Evolutionary conservation across 1,284 basidiomycete species (phyloP), one percentile per base, ranked within the genome.

Genomic region (Papiliotrema terrestris): DNA sequence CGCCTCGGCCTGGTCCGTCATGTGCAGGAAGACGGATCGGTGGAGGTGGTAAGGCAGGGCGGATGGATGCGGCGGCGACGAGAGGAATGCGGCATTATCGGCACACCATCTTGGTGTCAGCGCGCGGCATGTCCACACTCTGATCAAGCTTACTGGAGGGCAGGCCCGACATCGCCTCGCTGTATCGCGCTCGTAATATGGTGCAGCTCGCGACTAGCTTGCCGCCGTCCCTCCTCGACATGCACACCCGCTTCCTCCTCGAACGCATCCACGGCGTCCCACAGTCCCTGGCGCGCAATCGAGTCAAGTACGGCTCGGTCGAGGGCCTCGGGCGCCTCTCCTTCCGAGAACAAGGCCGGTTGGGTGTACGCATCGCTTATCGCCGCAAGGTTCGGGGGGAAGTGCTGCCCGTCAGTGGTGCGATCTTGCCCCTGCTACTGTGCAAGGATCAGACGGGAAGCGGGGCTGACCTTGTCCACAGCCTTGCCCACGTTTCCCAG

Each of bases 1-100:
- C 1, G 91, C 91, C 13, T 68, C 61, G 3, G 54, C 19, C 0
- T 66, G 53, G 20, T 61, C 45, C 80, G 90, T 80, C 2, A 91
- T 78, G 5, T 83, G 84, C 49, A 93, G 83, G 72, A 89, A 93
- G 66, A 89, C 85, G 14, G 89, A 89, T 25, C 90, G 87, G 68
- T 95, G 91, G 19, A 95, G 83, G 69, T 87, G 79, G 73, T 93
- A 96, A 60, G 91, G 88, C 9, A 96, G 81, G 0, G 88, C 82
- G 0, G 90, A 93, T 3, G 74, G 68, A 46, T 76, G 73, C 0
- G 82, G 83, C 14, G 87, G 84, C 1, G 81, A 76, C 36, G 79
- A 78, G 6, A 94, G 80, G 71, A 89, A 91, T 1, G 67, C 55
- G 38, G 82, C 80, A 68, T 93, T 86, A 47, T 78, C 78, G 43